Evolutionary conservation across 345 rosid genomes (phyloP), one percentile per base, ranked within the genome.

Genomic region (Cochlearia excelsa): DNA sequence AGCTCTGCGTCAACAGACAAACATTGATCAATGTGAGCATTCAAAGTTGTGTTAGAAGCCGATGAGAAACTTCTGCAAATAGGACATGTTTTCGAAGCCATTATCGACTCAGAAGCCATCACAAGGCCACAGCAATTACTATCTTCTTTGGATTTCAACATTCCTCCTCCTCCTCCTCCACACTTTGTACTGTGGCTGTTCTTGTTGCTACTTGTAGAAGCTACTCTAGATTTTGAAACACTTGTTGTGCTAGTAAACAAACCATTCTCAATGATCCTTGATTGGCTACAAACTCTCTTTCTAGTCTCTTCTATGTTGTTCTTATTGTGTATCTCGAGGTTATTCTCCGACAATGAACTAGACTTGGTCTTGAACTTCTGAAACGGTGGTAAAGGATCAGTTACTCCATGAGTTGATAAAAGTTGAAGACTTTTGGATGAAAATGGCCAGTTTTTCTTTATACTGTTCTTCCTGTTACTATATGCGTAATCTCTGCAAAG

Each of bases 11-110:
- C 99, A 38, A 49, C 79, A 31, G 97, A 85, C 40, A 93, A 87
- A 74, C 99, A 89, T 78, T 93, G 99, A 64, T 93, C 99, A 5
- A 93, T 93, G 75, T 93, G 99, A 63, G 99, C 99, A 80, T 93
- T 93, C 81, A 93, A 76, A 43, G 97, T 93, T 49, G 99, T 93
- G 77, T 89, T 93, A 9, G 97, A 93, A 35, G 99, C 80, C 33
- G 97, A 93, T 1, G 99, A 84, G 81, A 93, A 93, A 8, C 83
- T 84, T 79, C 79, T 89, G 84, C 99, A 93, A 76, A 93, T 95
- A 79, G 99, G 99, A 90, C 97, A 93, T 56, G 83, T 83, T 78
- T 87, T 87, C 0, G 97, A 82, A 39, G 77, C 65, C 42, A 87
- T 72, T 35, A 6, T 27, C 68, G 77, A 74, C 61, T 75, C 81